Evolutionary conservation across 2,329 filamentous ascomycete species (phyloP), one percentile per base, ranked within the genome.

Genomic region (Claviceps fusiformis): DNA sequence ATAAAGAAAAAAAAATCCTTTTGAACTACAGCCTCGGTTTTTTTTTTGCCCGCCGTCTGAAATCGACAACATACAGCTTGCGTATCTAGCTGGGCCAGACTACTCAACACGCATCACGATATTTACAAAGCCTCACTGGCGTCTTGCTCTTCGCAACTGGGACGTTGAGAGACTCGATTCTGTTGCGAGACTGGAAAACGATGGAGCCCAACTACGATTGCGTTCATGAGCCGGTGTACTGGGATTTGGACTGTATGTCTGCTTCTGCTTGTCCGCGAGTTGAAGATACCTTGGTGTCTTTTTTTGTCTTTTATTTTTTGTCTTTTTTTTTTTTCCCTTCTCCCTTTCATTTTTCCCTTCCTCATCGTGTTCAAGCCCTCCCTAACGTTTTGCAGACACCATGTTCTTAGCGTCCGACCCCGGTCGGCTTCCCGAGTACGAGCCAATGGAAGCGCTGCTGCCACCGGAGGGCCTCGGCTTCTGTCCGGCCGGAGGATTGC

Each of bases 231-330:
- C 19, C 27, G 31, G 3, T 10, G 24, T 39, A 45, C 31, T 53
- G 51, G 51, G n/a, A 11, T 3, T 10, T 53, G 41, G 43, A 53
- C n/a, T 53, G 51, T 53, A 53, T 17, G 51, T 46, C 17, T 52
- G 4, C n/a, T n/a, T 3, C 1, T 15, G 11, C 19, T 9, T 45
- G 29, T 44, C 2, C n/a, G n/a, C n/a, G n/a, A n/a, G n/a, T n/a
- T n/a, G n/a, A n/a, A n/a, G n/a, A n/a, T n/a, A n/a, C n/a, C n/a
- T n/a, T n/a, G n/a, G n/a, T n/a, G n/a, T 24, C 3, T 24, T 24
- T 48, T n/a, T 6, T n/a, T 17, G 15, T 48, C 17, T 37, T 13
- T 29, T 3, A 5, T 17, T 19, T 50, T 24, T 24, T 11, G 1
- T 29, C 11, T 11, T 13, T 41, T 27, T 24, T 33, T 33, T 4